A percentile compares a stretch with the other conserved stretches of the same genome.
Conservation (phyloP, 768 basidiomycete genomes). For the Tricholoma flavovirens region DNA sequence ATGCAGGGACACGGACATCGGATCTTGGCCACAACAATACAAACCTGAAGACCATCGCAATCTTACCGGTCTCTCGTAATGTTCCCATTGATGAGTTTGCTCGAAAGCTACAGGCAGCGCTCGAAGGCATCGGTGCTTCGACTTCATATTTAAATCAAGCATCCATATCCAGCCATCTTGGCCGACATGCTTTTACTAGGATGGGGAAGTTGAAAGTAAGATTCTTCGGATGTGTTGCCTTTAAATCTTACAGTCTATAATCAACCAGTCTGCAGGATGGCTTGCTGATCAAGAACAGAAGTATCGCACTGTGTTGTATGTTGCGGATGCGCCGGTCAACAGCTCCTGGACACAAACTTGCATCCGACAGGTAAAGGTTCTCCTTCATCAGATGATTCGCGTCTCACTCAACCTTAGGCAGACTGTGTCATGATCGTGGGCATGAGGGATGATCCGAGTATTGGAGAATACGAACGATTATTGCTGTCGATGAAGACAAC, state of each 20-base stretch:
- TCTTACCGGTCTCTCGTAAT: constrained; percentile 80
- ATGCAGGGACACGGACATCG: constrained; percentile 43
- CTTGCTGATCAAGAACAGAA: constrained; percentile 93
- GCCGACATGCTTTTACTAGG: constrained; percentile 89
- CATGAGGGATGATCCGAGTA: constrained; percentile 84
- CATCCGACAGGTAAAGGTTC: constrained; percentile 74
- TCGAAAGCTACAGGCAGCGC: constrained; percentile 77
- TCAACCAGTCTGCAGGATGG: constrained; percentile 57
- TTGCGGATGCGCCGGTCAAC: constrained; percentile 91
- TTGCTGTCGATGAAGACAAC: constrained; percentile 96
- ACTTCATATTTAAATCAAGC: constrained; percentile 93
- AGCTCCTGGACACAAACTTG: constrained; percentile 99
- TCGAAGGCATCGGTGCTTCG: constrained; percentile 91
- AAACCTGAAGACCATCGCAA: constrained; percentile 91
- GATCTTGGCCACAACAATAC: constrained; percentile 73
- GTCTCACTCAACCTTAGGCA: constrained; percentile 41
- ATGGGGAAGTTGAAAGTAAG: constrained; percentile 97
- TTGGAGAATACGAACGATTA: constrained; percentile 93
- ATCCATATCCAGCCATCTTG: constrained; percentile 85
- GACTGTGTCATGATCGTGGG: constrained; percentile 93
- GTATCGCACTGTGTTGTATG: constrained; percentile 90
- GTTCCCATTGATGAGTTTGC: constrained; percentile 90
- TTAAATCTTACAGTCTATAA: neutral
- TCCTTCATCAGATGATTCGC: neutral
- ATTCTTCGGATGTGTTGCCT: neutral